Evolutionary conservation across 2,329 filamentous ascomycete genomes (phyloP), one percentile per base, ranked within the genome.

Genomic region (Fusarium annulatum): DNA sequence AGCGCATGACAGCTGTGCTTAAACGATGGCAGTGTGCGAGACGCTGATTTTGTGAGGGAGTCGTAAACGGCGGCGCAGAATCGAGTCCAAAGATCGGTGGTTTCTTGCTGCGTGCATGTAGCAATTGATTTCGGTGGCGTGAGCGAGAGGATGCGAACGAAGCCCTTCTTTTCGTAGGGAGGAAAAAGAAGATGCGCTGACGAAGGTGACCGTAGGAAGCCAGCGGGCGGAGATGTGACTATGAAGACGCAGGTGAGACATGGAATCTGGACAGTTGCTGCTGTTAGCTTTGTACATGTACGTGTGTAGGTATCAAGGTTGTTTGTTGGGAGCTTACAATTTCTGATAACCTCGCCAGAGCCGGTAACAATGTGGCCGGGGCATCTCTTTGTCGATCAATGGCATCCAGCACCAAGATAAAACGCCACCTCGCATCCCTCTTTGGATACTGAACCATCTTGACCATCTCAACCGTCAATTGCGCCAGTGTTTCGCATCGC

Each of bases 1-100:
- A 98, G 88, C 48, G 91, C 89, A 55, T 89, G 82, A 78, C 93
- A 95, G 56, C 92, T 89, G 41, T 89, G 88, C 7, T 86, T 87
- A 75, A 97, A 95, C 16, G 89, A 89, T 3, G 92, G 87, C 19
- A 98, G 86, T 42, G 96, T 95, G 56, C 95, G 91, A 2, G 93
- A 93, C 7, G 94, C 94, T 52, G 94, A 91, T 72, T 92, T 94
- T 55, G 92, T 90, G 18, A 98, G 86, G 2, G 95, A 91, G 80
- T 99, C 96, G 87, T 97, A 96, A 19, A 97, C 91, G 9, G 94
- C 94, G 55, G 90, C 90, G 70, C 92, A 90, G 84, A 97, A 98
- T 49, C 94, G 91, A 19, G 90, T 85, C 93, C 93, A 96, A 21
- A 96, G 88, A 82, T 93, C 92, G 30, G 83, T 80, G 15, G 92